These are phyloP conservation scores for Lophium mytilinum DNA, from an alignment of 495 filamentous ascomycete species.

Conservation along the genomic window DNA sequence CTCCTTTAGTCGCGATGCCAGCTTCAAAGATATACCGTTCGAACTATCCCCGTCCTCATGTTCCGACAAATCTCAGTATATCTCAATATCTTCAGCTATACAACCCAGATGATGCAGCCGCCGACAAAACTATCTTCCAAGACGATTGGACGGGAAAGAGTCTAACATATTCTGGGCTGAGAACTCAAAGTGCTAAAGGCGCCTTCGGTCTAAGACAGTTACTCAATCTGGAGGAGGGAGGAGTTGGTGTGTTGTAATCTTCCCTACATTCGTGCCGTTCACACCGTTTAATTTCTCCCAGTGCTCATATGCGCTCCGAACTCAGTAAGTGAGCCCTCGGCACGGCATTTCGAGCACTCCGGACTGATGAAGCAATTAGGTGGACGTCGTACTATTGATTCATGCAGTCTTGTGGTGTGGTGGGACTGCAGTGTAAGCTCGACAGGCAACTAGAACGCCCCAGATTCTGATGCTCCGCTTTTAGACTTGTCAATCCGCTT, in stretches of 20 bases:
- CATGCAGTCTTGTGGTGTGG: slow-evolving; percentile 9
- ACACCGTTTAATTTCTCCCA: no score
- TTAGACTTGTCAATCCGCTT: slow-evolving; percentile 5
- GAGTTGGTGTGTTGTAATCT: neutral
- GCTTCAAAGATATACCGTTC: neutral
- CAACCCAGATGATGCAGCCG: slow-evolving; percentile 5
- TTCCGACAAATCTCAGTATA: slow-evolving; percentile 4
- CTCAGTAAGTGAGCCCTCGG: neutral
- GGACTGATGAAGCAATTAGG: neutral
- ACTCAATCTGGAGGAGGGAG: slow-evolving; percentile 3
- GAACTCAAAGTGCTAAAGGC: slow-evolving; percentile 2
- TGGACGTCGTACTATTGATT: slow-evolving; percentile 6
- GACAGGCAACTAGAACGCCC: neutral
- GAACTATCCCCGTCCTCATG: neutral
- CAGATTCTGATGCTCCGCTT: neutral
- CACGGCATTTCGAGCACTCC: neutral
- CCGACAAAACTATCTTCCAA: slow-evolving; percentile 4
- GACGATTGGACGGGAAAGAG: slow-evolving; percentile 10
- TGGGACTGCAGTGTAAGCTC: neutral
- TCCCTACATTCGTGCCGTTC: no score
- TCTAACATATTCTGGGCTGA: slow-evolving; percentile 1
- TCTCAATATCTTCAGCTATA: slow-evolving; percentile 4
- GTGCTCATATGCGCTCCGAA: slow-evolving; percentile 3
- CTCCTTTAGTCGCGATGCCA: neutral
- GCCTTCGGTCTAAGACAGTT: slow-evolving; percentile 1